These are phyloP conservation scores for Rhodotorula sphaerocarpa DNA, from an alignment of 768 basidiomycete genomes.

Conservation along the genomic window DNA sequence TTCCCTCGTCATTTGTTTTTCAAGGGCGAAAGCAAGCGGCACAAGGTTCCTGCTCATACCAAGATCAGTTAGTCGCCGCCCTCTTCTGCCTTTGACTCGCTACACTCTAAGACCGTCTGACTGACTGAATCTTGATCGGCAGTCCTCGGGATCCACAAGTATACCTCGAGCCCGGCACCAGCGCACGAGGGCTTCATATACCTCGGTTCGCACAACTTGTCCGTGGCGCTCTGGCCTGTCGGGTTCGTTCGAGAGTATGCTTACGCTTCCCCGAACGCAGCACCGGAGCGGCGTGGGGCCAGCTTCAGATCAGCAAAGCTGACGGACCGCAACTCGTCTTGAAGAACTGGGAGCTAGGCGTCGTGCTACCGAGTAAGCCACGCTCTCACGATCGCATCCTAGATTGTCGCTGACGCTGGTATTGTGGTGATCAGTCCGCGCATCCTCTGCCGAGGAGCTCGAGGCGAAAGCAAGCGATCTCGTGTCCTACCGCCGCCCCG, in stretches of 20 bases:
- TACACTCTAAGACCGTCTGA: too few relatives aligned
- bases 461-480: constrained; percentile 18
- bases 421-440: constrained; percentile 3
- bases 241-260: neutral
- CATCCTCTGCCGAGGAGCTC: constrained; percentile 12
- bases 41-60: constrained; percentile 22
- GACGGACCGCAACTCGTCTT: neutral
- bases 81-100: too few relatives aligned
- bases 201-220: constrained; percentile 32
- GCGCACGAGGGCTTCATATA: constrained; percentile 26
- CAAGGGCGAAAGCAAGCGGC: constrained; percentile 16
- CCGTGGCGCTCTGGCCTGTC: neutral
- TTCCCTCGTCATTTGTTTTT: constrained; percentile 21
- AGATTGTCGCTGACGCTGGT: neutral
- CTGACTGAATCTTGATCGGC: neutral
- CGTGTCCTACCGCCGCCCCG: constrained; percentile 20
- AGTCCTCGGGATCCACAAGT: constrained; percentile 27
- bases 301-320: constrained; percentile 2
- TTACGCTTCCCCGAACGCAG: neutral
- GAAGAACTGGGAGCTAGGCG: constrained; percentile 32
- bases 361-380: constrained; percentile 16
- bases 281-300: constrained; percentile 30
- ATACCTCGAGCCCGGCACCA: neutral
- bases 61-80: constrained; percentile 25
- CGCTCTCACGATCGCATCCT: neutral